phyloP scores from a whole-genome alignment of 1,139 yeast genomes.

The Candida buenavistaensis region DNA sequence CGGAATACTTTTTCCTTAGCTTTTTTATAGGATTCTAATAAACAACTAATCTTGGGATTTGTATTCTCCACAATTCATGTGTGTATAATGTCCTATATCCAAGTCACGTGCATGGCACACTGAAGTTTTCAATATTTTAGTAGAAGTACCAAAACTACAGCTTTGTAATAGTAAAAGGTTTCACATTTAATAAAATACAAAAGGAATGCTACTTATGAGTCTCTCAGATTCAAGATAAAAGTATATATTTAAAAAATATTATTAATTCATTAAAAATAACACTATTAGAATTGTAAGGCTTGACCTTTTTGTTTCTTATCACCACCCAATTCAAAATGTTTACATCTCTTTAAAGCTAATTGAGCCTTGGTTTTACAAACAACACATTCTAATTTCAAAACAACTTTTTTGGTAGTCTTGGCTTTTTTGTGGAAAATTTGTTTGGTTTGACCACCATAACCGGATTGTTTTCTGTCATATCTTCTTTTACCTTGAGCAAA shows the following conservation, averaged over 20 bases:
- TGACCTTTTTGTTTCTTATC: constrained; percentile 99
- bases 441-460: constrained; percentile 99
- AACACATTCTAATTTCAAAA: constrained; percentile 98
- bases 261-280: constrained; percentile 9
- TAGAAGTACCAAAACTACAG: too few relatives aligned
- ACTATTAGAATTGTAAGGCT: constrained; percentile 85
- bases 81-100: too few relatives aligned
- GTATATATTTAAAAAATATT: constrained; percentile 1
- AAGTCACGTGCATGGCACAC: too few relatives aligned
- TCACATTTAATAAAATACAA: too few relatives aligned
- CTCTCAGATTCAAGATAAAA: not conserved
- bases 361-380: constrained; percentile 99
- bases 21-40: too few relatives aligned
- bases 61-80: too few relatives aligned
- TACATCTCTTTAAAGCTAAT: constrained; percentile 98
- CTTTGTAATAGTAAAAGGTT: too few relatives aligned
- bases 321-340: constrained; percentile 99
- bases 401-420: constrained; percentile 99
- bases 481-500: constrained; percentile 99
- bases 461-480: constrained; percentile 99
- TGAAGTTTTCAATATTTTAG: too few relatives aligned
- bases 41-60: too few relatives aligned
- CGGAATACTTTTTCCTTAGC: too few relatives aligned
- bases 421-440: constrained; percentile 99
- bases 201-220: too few relatives aligned